Evolutionary conservation across 768 basidiomycete genomes (phyloP), one percentile per base, ranked within the genome.

Genomic region (Leucosporidium creatinivorum): DNA sequence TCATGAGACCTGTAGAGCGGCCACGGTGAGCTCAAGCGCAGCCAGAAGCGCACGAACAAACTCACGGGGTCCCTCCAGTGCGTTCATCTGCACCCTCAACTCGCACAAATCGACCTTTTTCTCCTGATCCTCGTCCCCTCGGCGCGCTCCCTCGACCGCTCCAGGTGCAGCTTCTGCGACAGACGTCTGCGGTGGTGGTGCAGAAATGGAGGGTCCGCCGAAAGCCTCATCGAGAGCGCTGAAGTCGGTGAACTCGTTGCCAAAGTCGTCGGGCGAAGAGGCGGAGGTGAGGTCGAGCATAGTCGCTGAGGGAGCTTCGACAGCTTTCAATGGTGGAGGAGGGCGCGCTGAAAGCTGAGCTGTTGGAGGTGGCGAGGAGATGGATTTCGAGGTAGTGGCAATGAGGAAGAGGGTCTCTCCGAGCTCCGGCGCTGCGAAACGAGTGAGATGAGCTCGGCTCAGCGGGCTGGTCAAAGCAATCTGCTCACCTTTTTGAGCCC

Each of bases 141-240:
- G 30, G 47, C 18, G 64, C 19, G n/a, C n/a, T 31, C 15, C 51
- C 26, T 36, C 30, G 15, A 50, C 36, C 62, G 60, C 58, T 13
- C 19, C 58, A 15, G 26, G 17, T 0, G 21, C 21, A 19, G 25
- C 31, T 2, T 23, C 47, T 17, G 49, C 36, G 6, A 4, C 18
- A 2, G 21, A 10, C 1, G 2, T 23, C n/a, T 25, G 0, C 2
- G 52, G 13, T 10, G 26, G 10, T 18, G 47, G 6, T 3, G 51
- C 17, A 15, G 44, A 10, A 5, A 19, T 4, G 52, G 65, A 25
- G 10, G 44, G 8, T 1, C 61, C 33, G 9, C 70, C 70, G 54
- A 71, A 71, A 15, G 70, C 70, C n/a, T 67, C 70, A 33, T 71
- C 70, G 55, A 71, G 56, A 0, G 61, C 36, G 8, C 57, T 50